These are phyloP conservation scores for Sungouiozyma ichnusensis DNA, from an alignment of 805 yeast genomes.

Conservation along the genomic window DNA sequence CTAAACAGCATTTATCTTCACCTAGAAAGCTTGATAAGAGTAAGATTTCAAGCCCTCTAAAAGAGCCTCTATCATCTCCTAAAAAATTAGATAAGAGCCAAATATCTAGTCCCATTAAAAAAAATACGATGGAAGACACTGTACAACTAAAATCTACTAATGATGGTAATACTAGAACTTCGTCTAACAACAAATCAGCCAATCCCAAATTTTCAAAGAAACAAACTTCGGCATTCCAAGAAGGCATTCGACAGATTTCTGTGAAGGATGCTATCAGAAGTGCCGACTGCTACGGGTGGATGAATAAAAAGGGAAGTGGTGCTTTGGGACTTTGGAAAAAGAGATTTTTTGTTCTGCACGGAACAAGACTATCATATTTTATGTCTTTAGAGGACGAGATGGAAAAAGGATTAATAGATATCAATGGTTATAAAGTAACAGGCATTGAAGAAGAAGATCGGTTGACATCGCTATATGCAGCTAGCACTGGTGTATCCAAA, in stretches of 20 bases:
- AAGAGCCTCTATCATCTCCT: neutral
- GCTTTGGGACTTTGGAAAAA: conserved; percentile 84
- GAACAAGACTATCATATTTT: conserved; percentile 85
- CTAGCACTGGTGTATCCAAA: conserved; percentile 83
- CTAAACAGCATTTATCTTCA: neutral
- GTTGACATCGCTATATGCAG: conserved; percentile 76
- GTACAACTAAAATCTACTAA: too few relatives aligned
- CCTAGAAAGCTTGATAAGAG: neutral
- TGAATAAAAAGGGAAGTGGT: conserved; percentile 82
- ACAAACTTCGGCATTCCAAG: conserved; percentile 72
- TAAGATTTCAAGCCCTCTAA: neutral
- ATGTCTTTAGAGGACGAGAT: conserved; percentile 61
- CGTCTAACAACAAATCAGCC: conserved; percentile 29
- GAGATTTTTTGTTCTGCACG: conserved; percentile 76
- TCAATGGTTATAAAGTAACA: conserved; percentile 84
- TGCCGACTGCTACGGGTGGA: conserved; percentile 84
- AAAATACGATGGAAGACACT: neutral
- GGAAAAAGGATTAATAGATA: conserved; percentile 89
- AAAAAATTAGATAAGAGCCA: neutral
- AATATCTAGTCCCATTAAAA: neutral
- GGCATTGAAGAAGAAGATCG: conserved; percentile 80
- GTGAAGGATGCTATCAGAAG: conserved; percentile 69
- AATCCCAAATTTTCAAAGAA: conserved; percentile 40
- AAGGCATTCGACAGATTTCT: conserved; percentile 69
- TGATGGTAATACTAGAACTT: neutral